Base-by-base conservation (phyloP, 1,139 yeast species). In the Nakaseomyces uthaithaninus region DNA sequence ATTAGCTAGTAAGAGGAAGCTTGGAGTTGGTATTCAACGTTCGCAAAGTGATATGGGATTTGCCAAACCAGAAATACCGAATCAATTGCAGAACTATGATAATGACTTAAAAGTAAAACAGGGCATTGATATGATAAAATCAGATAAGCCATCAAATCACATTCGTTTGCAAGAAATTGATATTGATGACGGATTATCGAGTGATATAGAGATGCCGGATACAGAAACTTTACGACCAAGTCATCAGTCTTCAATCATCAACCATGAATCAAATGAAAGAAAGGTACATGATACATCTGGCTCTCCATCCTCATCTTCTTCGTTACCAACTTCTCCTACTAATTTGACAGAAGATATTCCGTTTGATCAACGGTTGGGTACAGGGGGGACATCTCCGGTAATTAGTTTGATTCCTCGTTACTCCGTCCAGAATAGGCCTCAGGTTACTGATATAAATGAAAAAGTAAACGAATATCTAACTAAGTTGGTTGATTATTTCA, bases 401-500 rank as follows among this genome's bases (percentile, higher is more conserved):
- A 47, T 50, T 7, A 52, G 60, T 3, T 49, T 50, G 15, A 55
- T 58, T 14, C 62, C 62, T 9, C 49, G 59, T 14, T 58, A 55
- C 38, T 37, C 56, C 11, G 41, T 47, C 10, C 57, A 51, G 36
- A 40, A 48, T 11, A 44, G 57, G 38, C 53, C 53, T 14, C 53
- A 51, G 36, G 48, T 52, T 19, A 46, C 60, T n/a, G 60, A 57
- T 44, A 50, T 55, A 41, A 53, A 62, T 49, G 54, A 63, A 50
- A 54, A 62, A 48, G 55, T 57, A 30, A 64, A 65, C 30, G 68
- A 65, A 39, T 72, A 71, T 54, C 57, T 69, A 14, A 60, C 70
- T 27, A 63, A 62, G 43, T 57, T 72, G 39, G 67, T 72, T 18
- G 74, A 72, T 50, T 69, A 66, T 49, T 86, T 82, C 57, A 82